These are phyloP conservation scores for Solanum etuberosum DNA, from an alignment of 257 asterid genomes.

Conservation along the genomic window DNA sequence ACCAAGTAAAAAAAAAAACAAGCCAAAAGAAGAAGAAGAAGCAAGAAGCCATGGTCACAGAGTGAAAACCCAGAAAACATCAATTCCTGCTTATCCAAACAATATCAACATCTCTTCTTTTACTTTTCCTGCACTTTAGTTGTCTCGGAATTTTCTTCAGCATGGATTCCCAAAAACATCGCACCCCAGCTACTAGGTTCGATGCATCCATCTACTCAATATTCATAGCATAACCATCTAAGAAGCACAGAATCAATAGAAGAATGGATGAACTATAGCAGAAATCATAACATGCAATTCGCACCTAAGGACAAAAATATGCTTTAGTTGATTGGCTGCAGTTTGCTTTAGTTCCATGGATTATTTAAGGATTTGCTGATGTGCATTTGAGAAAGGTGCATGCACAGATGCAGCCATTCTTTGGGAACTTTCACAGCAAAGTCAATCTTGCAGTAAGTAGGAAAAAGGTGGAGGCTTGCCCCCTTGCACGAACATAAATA, in stretches of 20 bases:
- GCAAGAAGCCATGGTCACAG: background rate
- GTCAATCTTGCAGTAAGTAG: background rate
- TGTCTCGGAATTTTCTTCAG: background rate
- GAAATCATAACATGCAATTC: background rate
- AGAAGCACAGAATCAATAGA: background rate
- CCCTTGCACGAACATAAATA: background rate
- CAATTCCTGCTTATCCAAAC: background rate
- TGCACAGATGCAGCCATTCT: background rate
- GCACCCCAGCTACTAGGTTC: background rate
- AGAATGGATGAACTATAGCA: background rate
- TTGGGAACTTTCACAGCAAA: background rate
- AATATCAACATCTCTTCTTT: background rate
- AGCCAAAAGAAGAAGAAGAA: background rate
- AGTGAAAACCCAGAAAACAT: background rate
- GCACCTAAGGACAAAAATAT: background rate
- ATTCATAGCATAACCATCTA: background rate
- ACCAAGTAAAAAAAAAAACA: background rate
- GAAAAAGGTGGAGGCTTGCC: background rate
- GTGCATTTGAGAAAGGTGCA: background rate
- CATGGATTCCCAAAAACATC: background rate
- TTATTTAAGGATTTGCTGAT: background rate
- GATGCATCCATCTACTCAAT: background rate
- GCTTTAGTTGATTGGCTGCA: background rate
- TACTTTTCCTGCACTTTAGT: background rate
- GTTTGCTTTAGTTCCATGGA: background rate